phyloP scores from a whole-genome alignment of 306 rosid genomes.

The Purshia tridentata region DNA sequence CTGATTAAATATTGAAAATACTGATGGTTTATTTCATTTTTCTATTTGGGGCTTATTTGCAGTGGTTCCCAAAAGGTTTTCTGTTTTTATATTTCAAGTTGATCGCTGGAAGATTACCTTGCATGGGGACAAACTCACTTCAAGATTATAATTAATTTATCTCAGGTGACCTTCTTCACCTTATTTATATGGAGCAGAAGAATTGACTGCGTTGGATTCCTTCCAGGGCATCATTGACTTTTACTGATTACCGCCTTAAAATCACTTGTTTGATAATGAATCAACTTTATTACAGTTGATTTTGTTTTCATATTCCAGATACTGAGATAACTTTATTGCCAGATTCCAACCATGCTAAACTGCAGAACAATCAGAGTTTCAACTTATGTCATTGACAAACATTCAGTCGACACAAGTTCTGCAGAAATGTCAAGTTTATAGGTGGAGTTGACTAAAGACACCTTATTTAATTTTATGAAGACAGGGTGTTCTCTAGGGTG shows the following conservation, averaged over 20 bases:
- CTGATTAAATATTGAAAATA: conserved; percentile 2
- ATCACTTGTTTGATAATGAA: neutral
- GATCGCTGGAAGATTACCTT: conserved; percentile 83
- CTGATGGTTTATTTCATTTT: conserved; percentile 7
- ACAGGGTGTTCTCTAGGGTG: neutral
- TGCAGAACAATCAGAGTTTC: neutral
- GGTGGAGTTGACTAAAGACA: neutral
- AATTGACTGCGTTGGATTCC: neutral
- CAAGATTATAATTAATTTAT: conserved; percentile 41
- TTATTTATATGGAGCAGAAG: neutral
- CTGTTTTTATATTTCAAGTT: conserved; percentile 67
- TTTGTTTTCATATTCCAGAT: neutral
- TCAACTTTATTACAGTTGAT: neutral
- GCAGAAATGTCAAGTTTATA: too few species aligned
- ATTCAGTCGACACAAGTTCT: neutral
- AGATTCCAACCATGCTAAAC: neutral
- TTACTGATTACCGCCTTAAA: neutral
- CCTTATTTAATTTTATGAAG: neutral
- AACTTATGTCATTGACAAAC: neutral
- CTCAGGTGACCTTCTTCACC: conserved; percentile 9
- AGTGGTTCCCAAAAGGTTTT: conserved; percentile 81
- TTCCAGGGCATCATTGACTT: conserved; percentile 1
- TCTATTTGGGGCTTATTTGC: conserved; percentile 25
- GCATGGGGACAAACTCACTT: conserved; percentile 72
- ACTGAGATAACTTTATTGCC: neutral